Conservation (phyloP, 78 protist species). For the Chrysochromulina tobinii region DNA sequence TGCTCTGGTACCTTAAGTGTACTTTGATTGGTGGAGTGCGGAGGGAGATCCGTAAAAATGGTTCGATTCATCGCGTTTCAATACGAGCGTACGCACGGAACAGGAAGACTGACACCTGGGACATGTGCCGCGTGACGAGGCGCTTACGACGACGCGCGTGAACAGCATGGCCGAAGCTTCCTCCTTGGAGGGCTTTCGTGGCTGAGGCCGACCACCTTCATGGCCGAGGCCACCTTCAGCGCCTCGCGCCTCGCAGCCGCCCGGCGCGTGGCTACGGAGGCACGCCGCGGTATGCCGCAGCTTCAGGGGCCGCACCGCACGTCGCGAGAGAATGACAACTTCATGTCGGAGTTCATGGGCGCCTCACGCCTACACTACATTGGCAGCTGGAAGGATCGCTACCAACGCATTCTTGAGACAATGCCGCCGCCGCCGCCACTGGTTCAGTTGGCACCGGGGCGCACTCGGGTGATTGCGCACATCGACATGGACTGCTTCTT, state of each 20-base stretch:
- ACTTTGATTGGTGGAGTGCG: no score
- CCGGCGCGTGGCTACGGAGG: neutral
- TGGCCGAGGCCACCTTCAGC: neutral
- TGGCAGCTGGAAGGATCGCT: constrained; percentile 27
- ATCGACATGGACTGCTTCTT: constrained; percentile 57
- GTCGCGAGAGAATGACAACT: neutral
- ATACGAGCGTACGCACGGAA: no score
- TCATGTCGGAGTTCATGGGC: neutral
- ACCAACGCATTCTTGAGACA: neutral
- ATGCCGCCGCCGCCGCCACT: constrained; percentile 21
- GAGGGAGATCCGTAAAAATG: no score
- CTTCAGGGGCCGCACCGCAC: neutral
- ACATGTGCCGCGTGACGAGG: no score
- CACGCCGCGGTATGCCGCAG: neutral
- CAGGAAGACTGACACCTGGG: no score
- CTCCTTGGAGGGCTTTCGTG: no score
- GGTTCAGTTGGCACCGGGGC: neutral
- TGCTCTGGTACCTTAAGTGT: no score
- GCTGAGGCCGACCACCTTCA: no score
- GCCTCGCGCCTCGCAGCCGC: neutral
- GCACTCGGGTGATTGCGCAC: neutral
- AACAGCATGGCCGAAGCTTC: no score
- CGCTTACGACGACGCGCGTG: no score
- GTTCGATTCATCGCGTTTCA: no score
- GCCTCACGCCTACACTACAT: constrained; percentile 35